phyloP scores from a whole-genome alignment of 306 rosid genomes.

The Notholithocarpus densiflorus region DNA sequence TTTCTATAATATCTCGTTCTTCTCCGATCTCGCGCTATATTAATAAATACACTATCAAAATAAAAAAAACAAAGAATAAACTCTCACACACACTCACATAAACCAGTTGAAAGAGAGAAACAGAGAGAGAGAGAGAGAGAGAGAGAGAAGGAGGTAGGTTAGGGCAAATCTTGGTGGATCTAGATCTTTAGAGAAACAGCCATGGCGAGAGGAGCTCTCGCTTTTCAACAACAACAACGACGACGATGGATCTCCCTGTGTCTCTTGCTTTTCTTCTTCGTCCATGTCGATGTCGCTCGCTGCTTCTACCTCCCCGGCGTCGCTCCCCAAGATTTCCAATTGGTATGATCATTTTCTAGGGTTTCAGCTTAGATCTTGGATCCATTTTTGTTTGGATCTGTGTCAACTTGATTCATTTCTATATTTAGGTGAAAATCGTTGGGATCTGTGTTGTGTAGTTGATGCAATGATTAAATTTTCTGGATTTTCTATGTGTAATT shows the following conservation, averaged over 20 bases:
- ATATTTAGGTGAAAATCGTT: not conserved
- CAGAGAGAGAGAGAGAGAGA: conserved; percentile 7
- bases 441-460: not conserved
- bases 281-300: conserved; percentile 23
- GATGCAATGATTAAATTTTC: not conserved
- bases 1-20: conserved; percentile 10
- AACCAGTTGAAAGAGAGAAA: not conserved
- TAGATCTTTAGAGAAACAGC: conserved; percentile 31
- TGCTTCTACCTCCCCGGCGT: conserved; percentile 86
- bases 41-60: not conserved
- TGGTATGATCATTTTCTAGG: conserved; percentile 32
- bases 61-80: conserved; percentile 15
- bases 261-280: conserved; percentile 39
- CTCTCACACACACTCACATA: not conserved
- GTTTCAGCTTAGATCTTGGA: conserved; percentile 12
- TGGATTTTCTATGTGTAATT: not conserved
- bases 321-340: conserved; percentile 68
- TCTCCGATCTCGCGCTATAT: conserved; percentile 5
- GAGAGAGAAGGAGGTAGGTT: conserved; percentile 17
- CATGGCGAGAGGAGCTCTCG: conserved; percentile 63
- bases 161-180: conserved; percentile 14
- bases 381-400: conserved; percentile 4
- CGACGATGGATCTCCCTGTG: conserved; percentile 48
- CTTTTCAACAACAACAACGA: conserved; percentile 19
- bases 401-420: not conserved